Evolutionary conservation across 2,329 filamentous ascomycete genomes (phyloP), one percentile per base, ranked within the genome.

Genomic region (Elsinoe batatas): DNA sequence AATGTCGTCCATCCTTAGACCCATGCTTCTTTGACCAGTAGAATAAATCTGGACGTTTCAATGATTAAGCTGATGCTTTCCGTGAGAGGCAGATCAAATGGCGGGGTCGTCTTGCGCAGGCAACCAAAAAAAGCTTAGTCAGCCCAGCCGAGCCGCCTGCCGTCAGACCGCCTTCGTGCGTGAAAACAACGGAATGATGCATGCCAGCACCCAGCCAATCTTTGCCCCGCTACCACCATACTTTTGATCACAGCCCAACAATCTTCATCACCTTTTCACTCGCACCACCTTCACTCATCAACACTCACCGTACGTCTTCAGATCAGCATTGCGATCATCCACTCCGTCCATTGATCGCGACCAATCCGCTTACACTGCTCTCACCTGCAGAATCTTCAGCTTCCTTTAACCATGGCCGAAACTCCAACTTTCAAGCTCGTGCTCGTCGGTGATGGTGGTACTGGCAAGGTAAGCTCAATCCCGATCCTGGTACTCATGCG

Each of bases 401-500:
- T 37, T 35, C 22, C 38, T 30, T 30, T 44, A 43, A 67, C 57
- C 65, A 94, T 93, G 88, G 82, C 86, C 75, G 73, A 77, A 64
- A 68, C 72, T 62, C 89, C 91, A 64, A 95, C 89, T 74, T 98
- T 98, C 87, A 98, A 98, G 88, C 88, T 98, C 69, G 93, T 98
- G 74, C 89, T 98, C 77, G 93, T 98, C 71, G 93, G 93, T 74
- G 93, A 98, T 74, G 93, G 93, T 77, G 93, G 93, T 82, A 98
- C 93, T 69, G 93, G 93, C 79, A 98, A 98, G 91, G 93, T 94
- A 76, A 76, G 84, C 71, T 17, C 13, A 20, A 54, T 55, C 56
- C 42, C 38, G 26, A 54, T 55, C 43, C 7, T 22, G 55, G 44
- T 44, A 55, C 36, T 32, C 33, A 20, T 51, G 17, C 26, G 26